A percentile compares a stretch with the other conserved stretches of the same genome.
These are phyloP conservation scores for Taxillus chinensis DNA, from an alignment of 164 flowering plant species.

Conservation along the genomic window DNA sequence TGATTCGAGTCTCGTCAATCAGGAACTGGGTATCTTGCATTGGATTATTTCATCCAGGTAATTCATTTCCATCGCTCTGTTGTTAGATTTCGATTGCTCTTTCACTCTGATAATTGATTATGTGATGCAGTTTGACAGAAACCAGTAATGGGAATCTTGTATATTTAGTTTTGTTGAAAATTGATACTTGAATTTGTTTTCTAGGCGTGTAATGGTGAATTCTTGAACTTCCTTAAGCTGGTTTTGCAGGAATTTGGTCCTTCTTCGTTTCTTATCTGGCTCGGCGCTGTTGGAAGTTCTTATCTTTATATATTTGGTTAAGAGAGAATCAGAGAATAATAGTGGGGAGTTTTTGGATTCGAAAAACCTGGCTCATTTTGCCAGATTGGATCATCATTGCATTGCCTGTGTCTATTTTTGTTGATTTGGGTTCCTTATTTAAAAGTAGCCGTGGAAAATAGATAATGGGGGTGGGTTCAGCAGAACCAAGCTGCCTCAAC, in stretches of 20 bases:
- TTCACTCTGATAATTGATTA: slow-evolving; percentile 1
- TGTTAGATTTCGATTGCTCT: neutral
- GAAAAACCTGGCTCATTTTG: neutral
- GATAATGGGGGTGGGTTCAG: slow-evolving; percentile 27
- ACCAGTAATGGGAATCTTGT: neutral
- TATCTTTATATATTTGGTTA: neutral
- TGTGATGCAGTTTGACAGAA: neutral
- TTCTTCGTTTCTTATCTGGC: no score
- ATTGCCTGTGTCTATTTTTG: no score
- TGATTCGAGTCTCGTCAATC: neutral
- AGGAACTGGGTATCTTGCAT: neutral
- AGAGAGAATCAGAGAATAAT: neutral
- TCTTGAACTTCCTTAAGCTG: no score
- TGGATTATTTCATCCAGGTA: slow-evolving; percentile 8
- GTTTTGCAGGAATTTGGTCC: no score
- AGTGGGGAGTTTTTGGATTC: neutral
- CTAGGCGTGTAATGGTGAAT: no score
- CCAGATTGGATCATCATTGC: slow-evolving; percentile 4
- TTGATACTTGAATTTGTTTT: neutral
- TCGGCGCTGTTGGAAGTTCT: no score
- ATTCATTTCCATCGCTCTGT: neutral
- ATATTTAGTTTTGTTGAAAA: neutral
- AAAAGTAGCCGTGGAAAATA: neutral
- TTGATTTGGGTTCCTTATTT: slow-evolving; percentile 4
- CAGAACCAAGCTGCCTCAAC: slow-evolving; percentile 14